Base-by-base conservation (phyloP, 1,139 yeast genomes). In the Debaryomycetaceae sp. region DNA sequence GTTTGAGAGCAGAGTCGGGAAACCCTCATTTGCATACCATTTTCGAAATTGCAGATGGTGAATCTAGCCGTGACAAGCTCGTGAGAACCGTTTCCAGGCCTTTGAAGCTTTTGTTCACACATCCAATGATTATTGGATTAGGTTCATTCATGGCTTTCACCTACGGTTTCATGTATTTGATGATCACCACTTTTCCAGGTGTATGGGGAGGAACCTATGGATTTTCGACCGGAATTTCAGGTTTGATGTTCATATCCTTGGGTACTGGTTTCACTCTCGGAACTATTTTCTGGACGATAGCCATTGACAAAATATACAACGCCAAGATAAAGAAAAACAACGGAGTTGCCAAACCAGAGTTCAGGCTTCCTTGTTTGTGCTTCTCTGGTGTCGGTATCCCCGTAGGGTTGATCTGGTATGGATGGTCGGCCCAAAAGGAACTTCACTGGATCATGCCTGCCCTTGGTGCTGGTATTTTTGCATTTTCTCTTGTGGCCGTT, bases 131-230 rank as follows among this genome's bases (percentile, higher is more conserved):
- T 13, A 59, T 78, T 26, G 83, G 83, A 0, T 60, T 81, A 19
- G 85, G 85, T 4, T 56, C 72, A 2, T 79, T 73, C 55, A 75
- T 80, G 81, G 86, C 86, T 2, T 78, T 80, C 49, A 71, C 72
- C 4, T 80, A 79, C 50, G 87, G 85, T 3, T 78, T 80, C 62
- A 69, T 79, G 73, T 81, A 81, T 52, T 63, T 81, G 41, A 64
- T 80, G 72, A 67, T 81, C 40, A 81, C 78, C 17, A 71, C 82
- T 2, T 80, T 77, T 57, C 85, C 86, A 3, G 43, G 60, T 2
- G 75, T 79, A 22, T 81, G 76, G 70, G 53, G 63, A 24, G 59
- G 55, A 0, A 47, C 53, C 6, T 81, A 81, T 52, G 78, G 77
- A 3, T 78, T 66, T 55, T 51, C 61, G 8, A 49, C 60, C 5